phyloP scores from a whole-genome alignment of 2,329 filamentous ascomycete genomes.

The Pestalotiopsis fici region DNA sequence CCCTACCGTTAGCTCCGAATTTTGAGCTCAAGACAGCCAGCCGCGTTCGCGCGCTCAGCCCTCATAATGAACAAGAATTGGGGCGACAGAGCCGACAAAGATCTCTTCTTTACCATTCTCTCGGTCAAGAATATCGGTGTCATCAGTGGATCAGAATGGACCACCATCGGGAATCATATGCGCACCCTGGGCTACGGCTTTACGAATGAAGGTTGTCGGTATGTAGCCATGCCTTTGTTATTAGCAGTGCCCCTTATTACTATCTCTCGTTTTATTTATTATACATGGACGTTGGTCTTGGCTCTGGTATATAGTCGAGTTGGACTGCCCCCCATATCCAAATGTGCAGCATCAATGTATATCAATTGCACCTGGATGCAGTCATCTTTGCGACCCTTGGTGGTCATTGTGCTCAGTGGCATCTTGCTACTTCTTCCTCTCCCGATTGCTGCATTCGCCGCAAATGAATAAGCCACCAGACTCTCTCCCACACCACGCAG shows the following conservation, averaged over 20 bases:
- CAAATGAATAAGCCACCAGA: neutral
- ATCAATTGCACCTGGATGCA: neutral
- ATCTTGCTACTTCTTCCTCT: neutral
- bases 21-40: neutral
- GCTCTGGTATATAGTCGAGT: neutral
- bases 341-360: neutral
- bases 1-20: neutral
- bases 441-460: neutral
- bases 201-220: slow-evolving; percentile 66
- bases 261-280: neutral
- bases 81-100: slow-evolving; percentile 63
- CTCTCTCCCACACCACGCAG: no score
- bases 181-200: slow-evolving; percentile 60
- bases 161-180: slow-evolving; percentile 63
- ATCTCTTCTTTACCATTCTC: slow-evolving; percentile 64
- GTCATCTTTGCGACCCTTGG: neutral
- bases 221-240: slow-evolving; percentile 31
- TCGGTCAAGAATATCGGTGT: slow-evolving; percentile 64
- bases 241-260: neutral
- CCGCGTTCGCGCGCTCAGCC: neutral
- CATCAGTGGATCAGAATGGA: slow-evolving; percentile 65
- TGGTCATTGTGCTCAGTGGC: neutral
- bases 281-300: neutral
- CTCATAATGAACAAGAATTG: slow-evolving; percentile 59
- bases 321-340: neutral